Percentiles rank a stretch among this genome's conserved stretches.
Conservation (phyloP, 768 basidiomycete genomes). For the Tricholoma bakamatsutake region DNA sequence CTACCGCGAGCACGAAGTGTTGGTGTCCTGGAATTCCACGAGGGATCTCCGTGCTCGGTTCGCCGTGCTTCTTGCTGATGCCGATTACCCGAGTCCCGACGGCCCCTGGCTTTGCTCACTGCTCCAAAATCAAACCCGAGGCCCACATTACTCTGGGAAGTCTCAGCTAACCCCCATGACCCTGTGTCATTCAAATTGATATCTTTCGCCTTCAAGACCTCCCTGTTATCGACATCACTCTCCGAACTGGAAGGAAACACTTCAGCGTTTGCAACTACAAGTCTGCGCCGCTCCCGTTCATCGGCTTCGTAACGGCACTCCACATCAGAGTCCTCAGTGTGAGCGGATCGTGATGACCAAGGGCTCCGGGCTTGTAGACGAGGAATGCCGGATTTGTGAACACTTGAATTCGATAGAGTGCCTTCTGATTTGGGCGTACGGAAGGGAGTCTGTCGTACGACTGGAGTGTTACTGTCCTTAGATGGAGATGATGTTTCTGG, state of each 20-base stretch:
- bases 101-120: neutral
- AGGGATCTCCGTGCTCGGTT: neutral
- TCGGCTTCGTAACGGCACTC: constrained; percentile 36
- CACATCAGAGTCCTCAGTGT: constrained; percentile 38
- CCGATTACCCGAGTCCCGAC: neutral
- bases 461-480: neutral
- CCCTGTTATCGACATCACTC: constrained; percentile 24
- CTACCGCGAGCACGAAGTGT: neutral
- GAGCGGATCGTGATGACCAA: constrained; percentile 15
- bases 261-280: constrained; percentile 41
- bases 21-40: neutral
- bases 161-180: neutral
- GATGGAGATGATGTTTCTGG: neutral
- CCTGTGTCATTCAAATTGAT: neutral
- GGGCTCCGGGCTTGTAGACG: constrained; percentile 23
- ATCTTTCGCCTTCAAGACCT: neutral
- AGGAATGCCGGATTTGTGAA: constrained; percentile 27
- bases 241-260: constrained; percentile 38
- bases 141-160: constrained; percentile 1
- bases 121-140: constrained; percentile 7
- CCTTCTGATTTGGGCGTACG: neutral
- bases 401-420: neutral
- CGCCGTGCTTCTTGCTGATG: neutral
- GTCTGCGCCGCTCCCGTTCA: constrained; percentile 31
- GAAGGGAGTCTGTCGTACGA: neutral